Percentiles rank a stretch among this genome's conserved stretches.
Evolutionary conservation across 306 rosid genomes (phyloP).

Genomic region (Fagus sylvatica): DNA sequence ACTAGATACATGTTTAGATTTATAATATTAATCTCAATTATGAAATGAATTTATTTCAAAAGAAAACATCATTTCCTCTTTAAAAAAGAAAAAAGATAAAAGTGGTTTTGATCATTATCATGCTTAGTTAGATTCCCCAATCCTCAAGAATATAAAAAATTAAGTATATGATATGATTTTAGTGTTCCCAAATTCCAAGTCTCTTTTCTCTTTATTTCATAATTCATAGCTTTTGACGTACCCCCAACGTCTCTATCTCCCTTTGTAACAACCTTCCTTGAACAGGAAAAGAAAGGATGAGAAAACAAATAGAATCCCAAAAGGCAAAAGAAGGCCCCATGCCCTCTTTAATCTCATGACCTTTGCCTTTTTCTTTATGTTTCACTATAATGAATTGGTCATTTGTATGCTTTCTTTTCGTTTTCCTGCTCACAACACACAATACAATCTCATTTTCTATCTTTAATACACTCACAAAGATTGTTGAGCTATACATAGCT

Average conservation of each 20-base stretch:
- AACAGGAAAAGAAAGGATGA: neutral
- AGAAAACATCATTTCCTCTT: too few species aligned
- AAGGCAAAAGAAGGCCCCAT: constrained; percentile 17
- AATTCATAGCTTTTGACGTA: neutral
- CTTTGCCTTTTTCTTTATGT: constrained; percentile 13
- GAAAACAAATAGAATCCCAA: neutral
- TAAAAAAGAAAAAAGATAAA: too few species aligned
- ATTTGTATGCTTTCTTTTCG: constrained; percentile 5
- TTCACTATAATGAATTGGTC: constrained; percentile 1
- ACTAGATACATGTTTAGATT: too few species aligned
- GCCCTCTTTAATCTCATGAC: too few species aligned
- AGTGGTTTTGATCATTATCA: too few species aligned
- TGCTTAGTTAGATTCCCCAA: too few species aligned
- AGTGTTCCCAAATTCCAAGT: neutral
- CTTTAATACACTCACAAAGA: constrained; percentile 37
- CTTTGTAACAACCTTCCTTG: constrained; percentile 20
- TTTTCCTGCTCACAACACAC: constrained; percentile 1
- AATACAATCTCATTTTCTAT: neutral
- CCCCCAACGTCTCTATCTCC: constrained; percentile 26
- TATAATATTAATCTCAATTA: too few species aligned
- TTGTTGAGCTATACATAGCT: constrained; percentile 17
- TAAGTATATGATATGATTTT: neutral
- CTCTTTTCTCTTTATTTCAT: neutral
- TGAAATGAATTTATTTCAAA: too few species aligned
- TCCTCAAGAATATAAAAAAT: neutral